Base-by-base conservation (phyloP, 179 eudicot species). In the Heliamphora ciliata region DNA sequence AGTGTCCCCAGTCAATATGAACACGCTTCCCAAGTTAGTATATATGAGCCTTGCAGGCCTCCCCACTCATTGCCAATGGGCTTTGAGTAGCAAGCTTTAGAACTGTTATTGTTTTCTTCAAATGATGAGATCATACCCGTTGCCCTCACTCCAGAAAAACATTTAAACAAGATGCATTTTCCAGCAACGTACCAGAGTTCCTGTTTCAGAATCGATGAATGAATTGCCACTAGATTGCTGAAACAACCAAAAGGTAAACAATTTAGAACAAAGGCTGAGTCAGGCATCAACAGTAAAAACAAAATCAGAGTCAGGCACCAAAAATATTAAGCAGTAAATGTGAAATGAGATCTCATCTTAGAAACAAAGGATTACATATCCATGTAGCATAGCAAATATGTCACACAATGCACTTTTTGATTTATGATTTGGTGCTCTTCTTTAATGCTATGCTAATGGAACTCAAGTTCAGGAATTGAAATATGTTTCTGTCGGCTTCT, bases 221-320 rank as follows among this genome's bases (percentile, higher is more conserved):
- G 90, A 80, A 56, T 84, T 85, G 63, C 91, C 94, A 75, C 98
- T 94, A 55, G 95, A 86, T 84, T 89, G 94, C 98, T 95, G 95
- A 84, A 87, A 87, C 77, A 85, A 54, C 31, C 76, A 77, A 78
- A 74, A 59, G 76, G 44, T 6, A 48, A 14, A 56, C 14, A 66
- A 61, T 66, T 55, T 21, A 82, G 50, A 78, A 31, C 55, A n/a
- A 44, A 71, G 60, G 59, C 21, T 18, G n/a, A 78, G 5, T 18
- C 68, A 55, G 63, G 24, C 55, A 58, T 40, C 60, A 77, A 68
- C 3, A 8, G 11, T 44, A 64, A n/a, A 44, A 71, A 71, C 40
- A n/a, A 44, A 71, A 71, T 70, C 21, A 47, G n/a, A 78, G 5
- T 18, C 68, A 55, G 63, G 24, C 55, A 58, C 52, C 60, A 77